phyloP scores from a whole-genome alignment of 768 basidiomycete species.

The Naganishia vaughanmartiniae region DNA sequence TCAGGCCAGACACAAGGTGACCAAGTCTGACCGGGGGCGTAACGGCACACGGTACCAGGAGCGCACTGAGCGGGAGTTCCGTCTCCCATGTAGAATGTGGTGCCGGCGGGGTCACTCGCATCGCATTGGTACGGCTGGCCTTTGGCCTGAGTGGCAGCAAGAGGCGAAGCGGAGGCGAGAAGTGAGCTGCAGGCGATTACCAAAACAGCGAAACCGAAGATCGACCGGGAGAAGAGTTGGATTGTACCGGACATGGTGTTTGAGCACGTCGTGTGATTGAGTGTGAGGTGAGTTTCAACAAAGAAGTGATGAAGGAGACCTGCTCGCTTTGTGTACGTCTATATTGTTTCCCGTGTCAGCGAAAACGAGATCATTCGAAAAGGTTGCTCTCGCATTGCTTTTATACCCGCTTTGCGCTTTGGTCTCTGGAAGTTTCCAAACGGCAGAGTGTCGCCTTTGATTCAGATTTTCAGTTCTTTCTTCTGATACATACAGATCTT shows the following conservation, averaged over 20 bases:
- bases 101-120: background rate
- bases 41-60: background rate
- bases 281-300: background rate
- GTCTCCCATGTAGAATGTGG: background rate
- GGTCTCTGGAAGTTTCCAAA: background rate
- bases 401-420: background rate
- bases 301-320: background rate
- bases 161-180: background rate
- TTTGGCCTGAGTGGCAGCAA: background rate
- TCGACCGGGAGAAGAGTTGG: background rate
- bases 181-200: background rate
- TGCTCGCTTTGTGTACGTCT: background rate
- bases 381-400: background rate
- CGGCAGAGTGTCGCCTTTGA: background rate
- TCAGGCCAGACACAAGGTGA: background rate
- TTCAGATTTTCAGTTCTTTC: background rate
- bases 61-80: background rate
- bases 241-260: background rate
- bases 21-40: background rate
- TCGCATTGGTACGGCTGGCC: background rate
- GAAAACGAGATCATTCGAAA: background rate
- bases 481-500: background rate
- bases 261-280: background rate
- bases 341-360: background rate
- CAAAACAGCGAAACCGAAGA: background rate